A percentile compares a stretch with the other conserved stretches of the same genome.
phyloP scores from a whole-genome alignment of 805 yeast species.

The Nakazawaea laoshanensis region DNA sequence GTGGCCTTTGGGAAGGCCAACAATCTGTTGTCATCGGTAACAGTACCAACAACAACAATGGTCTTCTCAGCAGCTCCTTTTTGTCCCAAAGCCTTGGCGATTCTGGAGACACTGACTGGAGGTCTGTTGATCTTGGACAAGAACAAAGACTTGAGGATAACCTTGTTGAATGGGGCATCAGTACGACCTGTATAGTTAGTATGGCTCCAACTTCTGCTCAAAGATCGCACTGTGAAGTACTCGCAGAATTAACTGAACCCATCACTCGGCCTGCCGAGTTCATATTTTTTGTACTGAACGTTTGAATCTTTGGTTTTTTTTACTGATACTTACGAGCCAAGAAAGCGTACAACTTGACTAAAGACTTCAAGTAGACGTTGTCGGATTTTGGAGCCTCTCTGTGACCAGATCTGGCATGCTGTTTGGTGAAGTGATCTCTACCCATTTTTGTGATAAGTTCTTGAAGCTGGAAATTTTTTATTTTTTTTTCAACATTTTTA shows the following conservation, averaged over 20 bases:
- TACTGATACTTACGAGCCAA: constrained; percentile 85
- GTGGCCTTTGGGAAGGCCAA: constrained; percentile 93
- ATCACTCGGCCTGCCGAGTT: background rate
- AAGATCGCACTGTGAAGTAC: constrained; percentile 28
- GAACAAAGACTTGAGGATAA: constrained; percentile 88
- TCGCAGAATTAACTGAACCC: constrained; percentile 19
- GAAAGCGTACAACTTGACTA: constrained; percentile 98
- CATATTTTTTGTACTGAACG: background rate
- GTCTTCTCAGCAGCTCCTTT: constrained; percentile 84
- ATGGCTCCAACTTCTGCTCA: constrained; percentile 36
- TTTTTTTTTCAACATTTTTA: constrained; percentile 2
- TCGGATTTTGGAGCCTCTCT: constrained; percentile 99
- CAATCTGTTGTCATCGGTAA: constrained; percentile 96
- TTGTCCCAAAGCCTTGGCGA: constrained; percentile 59
- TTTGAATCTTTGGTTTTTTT: background rate
- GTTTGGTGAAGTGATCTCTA: constrained; percentile 94
- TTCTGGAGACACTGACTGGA: constrained; percentile 94
- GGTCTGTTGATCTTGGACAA: constrained; percentile 99
- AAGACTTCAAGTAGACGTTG: constrained; percentile 96
- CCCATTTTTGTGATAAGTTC: constrained; percentile 71
- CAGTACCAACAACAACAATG: constrained; percentile 98
- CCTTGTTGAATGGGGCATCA: constrained; percentile 98
- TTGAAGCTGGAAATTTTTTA: background rate
- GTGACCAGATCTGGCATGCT: constrained; percentile 93
- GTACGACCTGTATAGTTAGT: constrained; percentile 74